Evolutionary conservation across 2,329 filamentous ascomycete species (phyloP), one percentile per base, ranked within the genome.

Genomic region (Alternaria panax): DNA sequence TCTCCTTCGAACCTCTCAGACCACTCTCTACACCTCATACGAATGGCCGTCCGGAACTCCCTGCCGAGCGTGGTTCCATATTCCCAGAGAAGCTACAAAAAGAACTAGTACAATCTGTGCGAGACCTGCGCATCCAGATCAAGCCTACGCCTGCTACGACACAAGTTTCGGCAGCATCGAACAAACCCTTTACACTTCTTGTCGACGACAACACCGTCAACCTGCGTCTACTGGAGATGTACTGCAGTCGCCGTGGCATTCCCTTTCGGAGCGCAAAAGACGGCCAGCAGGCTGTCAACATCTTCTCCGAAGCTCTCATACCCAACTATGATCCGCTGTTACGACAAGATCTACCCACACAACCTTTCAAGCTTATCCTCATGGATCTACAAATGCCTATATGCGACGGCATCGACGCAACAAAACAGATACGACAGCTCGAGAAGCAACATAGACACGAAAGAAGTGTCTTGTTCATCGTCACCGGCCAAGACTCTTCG

Each of bases 151-250:
- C 46, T 7, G 22, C 27, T 36, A 7, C 30, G 18, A 51, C 18
- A 16, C 45, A 54, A 42, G 36, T 11, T 8, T 25, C 24, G 9
- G 24, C 25, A 38, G 28, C 11, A 18, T 46, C 36, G 2, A 43
- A 11, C 14, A 68, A 68, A 41, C 73, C 74, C 2, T 61, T 68
- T 59, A 68, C 73, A 1, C 70, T 83, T 0, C 67, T 83, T 3
- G 81, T 83, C 1, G 81, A 83, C 51, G 81, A 83, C 57, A 83
- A 83, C 41, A 54, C 69, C 1, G 73, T 83, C 51, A 83, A 83
- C 22, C 72, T 83, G 0, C 78, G 80, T 18, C 79, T 83, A 38
- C 60, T 83, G 25, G 71, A 79, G 28, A 82, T 83, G 79, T 83
- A 83, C 64, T 83, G 80, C 68, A 75, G 72, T 20, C 82, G 79